Evolutionary conservation across 257 asterid genomes (phyloP).

Genomic region (Coffea eugenioides): DNA sequence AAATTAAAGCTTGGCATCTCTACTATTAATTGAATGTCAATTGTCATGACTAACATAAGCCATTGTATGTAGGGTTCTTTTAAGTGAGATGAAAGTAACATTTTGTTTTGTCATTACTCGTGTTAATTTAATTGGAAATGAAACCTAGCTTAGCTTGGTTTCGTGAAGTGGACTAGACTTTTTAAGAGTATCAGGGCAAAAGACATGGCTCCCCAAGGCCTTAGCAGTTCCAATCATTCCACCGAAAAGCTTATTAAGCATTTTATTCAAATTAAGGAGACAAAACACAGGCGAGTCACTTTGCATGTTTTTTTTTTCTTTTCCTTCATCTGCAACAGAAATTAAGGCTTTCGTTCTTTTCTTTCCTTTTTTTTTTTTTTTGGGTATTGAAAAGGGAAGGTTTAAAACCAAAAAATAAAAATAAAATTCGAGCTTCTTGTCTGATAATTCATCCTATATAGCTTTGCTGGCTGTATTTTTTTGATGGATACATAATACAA

Average conservation of each 20-base stretch:
- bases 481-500: background rate
- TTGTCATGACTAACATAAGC: too few species aligned
- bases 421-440: background rate
- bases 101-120: background rate
- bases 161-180: background rate
- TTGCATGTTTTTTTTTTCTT: too few species aligned
- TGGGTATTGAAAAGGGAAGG: too few species aligned
- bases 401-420: too few species aligned
- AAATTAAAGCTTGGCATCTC: slow-evolving; percentile 11
- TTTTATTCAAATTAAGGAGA: background rate
- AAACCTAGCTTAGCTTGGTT: background rate
- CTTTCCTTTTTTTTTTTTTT: background rate
- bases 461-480: background rate
- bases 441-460: background rate
- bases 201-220: background rate
- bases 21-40: background rate
- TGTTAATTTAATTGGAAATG: background rate
- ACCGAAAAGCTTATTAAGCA: background rate
- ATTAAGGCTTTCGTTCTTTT: too few species aligned
- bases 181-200: background rate
- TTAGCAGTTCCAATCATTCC: background rate
- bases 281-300: background rate
- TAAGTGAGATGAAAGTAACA: too few species aligned
- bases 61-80: too few species aligned
- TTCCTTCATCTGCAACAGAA: background rate